Evolutionary conservation across 345 rosid species (phyloP), one percentile per base, ranked within the genome.

Genomic region (Hypericum perforatum): DNA sequence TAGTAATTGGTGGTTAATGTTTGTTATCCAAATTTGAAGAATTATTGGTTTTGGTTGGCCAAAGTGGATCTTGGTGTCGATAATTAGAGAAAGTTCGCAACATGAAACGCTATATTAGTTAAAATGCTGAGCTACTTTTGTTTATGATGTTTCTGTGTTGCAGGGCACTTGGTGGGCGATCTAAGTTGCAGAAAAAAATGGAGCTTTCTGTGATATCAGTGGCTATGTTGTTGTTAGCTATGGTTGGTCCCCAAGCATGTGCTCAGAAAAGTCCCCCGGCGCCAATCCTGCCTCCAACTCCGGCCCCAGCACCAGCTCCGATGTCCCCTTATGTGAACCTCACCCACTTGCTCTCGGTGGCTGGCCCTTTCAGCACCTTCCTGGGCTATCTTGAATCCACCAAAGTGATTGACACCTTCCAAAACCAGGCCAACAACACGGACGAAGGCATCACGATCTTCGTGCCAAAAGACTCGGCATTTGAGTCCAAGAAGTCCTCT

Each of bases 381-480:
- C 92, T 87, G 6, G 65, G 63, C 62, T 73, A 81, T 66, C 82
- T 91, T 29, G 56, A 66, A 51, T 78, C 95, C 12, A 75, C 90
- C 32, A 83, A 85, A 59, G 94, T 87, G 68, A 73, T 91, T 2
- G 89, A 79, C 9, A 87, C 94, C 36, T 78, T 91, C 75, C 96
- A 91, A 66, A 75, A 64, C 82, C 95, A 80, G 71, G 98, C 89
- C 61, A 91, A 91, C 82, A 78, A 80, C 63, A 85, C 94, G 0
- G 76, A 81, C 0, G 84, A 83, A 69, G 98, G 98, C 32, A 62
- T 92, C 48, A 92, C 99, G 6, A 74, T 94, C 48, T 94, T 94
- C 16, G 95, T 86, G 6, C 99, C 99, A 0, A 85, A 78, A 57
- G 94, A 89, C 48, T 61, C 70, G 8, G 95, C 97, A 56, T 94